These are phyloP conservation scores for Inga laurina DNA, from an alignment of 306 rosid species.

Conservation along the genomic window DNA sequence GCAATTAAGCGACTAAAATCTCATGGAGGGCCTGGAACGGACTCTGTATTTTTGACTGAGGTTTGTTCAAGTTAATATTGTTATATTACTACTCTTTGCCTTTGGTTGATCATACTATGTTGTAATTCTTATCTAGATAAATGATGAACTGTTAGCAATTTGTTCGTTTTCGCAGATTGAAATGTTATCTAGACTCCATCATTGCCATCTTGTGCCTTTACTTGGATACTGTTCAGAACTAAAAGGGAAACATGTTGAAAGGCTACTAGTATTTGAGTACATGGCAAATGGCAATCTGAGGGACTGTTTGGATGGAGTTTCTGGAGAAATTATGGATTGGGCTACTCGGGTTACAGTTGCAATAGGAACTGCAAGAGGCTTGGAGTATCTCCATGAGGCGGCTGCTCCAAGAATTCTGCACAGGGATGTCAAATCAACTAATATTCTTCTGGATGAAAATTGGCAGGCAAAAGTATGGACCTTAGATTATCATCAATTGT, in stretches of 20 bases:
- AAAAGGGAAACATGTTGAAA: slow-evolving; percentile 75
- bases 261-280: slow-evolving; percentile 84
- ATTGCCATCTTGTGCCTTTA: slow-evolving; percentile 93
- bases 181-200: slow-evolving; percentile 86
- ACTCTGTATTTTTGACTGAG: slow-evolving; percentile 76
- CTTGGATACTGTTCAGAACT: slow-evolving; percentile 89
- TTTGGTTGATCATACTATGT: slow-evolving; percentile 9
- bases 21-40: slow-evolving; percentile 76
- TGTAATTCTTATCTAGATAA: neutral
- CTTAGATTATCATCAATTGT: slow-evolving; percentile 24
- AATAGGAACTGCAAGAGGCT: slow-evolving; percentile 92
- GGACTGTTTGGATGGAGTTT: slow-evolving; percentile 78
- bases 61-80: slow-evolving; percentile 55
- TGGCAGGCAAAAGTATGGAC: slow-evolving; percentile 85
- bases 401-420: slow-evolving; percentile 98
- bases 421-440: slow-evolving; percentile 96
- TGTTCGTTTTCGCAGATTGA: slow-evolving; percentile 65
- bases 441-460: slow-evolving; percentile 91
- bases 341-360: slow-evolving; percentile 78
- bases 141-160: slow-evolving; percentile 3
- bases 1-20: slow-evolving; percentile 85
- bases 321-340: slow-evolving; percentile 73
- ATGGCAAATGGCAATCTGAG: slow-evolving; percentile 87
- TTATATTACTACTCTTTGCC: slow-evolving; percentile 33
- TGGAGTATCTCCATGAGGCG: slow-evolving; percentile 99